Evolutionary conservation across 345 rosid species (phyloP).

Genomic region (Boechera retrofracta): DNA sequence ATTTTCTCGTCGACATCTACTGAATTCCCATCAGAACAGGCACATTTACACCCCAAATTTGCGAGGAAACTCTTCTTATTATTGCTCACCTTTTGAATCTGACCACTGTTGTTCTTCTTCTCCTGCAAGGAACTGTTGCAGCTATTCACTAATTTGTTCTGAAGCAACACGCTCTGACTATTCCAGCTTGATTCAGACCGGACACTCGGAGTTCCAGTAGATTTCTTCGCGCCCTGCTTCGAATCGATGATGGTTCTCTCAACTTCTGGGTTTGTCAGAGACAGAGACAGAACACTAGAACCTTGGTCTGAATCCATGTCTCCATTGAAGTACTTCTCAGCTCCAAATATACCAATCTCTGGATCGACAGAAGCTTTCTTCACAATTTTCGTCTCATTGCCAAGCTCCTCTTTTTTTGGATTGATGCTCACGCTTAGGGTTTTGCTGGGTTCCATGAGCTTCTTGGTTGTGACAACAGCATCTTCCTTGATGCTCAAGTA

Average conservation of each 20-base stretch:
- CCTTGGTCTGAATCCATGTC: slow-evolving; percentile 51
- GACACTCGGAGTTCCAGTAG: slow-evolving; percentile 56
- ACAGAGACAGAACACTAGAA: slow-evolving; percentile 48
- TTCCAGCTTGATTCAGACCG: slow-evolving; percentile 75
- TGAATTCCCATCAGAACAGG: slow-evolving; percentile 61
- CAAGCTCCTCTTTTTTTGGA: slow-evolving; percentile 23
- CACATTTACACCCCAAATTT: slow-evolving; percentile 64
- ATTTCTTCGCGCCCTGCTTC: slow-evolving; percentile 33
- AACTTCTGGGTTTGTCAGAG: slow-evolving; percentile 40
- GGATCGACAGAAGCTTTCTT: slow-evolving; percentile 59
- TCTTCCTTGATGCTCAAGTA: slow-evolving; percentile 57
- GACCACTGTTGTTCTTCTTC: slow-evolving; percentile 35
- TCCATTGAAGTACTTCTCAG: slow-evolving; percentile 86
- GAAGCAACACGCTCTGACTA: slow-evolving; percentile 67
- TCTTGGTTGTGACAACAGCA: slow-evolving; percentile 41
- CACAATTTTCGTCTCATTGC: neutral
- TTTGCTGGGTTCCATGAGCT: slow-evolving; percentile 48
- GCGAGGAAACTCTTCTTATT: slow-evolving; percentile 58
- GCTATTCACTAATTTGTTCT: slow-evolving; percentile 37
- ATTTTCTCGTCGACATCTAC: slow-evolving; percentile 51
- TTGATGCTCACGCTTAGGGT: slow-evolving; percentile 30
- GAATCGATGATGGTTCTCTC: slow-evolving; percentile 28
- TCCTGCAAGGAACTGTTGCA: slow-evolving; percentile 37
- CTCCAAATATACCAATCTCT: slow-evolving; percentile 83
- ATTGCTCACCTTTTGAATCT: slow-evolving; percentile 41